These are phyloP conservation scores for Tanozyma kutaoensis DNA, from an alignment of 805 yeast species.

Conservation along the genomic window DNA sequence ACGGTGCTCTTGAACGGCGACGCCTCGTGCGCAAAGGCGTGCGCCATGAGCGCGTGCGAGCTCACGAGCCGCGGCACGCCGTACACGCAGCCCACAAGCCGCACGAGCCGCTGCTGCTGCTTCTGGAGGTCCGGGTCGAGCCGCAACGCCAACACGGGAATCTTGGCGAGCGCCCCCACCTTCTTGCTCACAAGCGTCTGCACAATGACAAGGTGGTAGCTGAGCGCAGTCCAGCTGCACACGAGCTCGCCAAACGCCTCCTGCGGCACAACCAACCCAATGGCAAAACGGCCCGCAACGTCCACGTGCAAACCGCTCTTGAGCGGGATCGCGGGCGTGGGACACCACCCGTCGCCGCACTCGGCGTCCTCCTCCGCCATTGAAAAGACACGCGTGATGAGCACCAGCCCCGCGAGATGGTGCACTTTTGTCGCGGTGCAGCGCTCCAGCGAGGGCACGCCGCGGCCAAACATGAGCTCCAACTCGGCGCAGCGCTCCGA, in stretches of 20 bases:
- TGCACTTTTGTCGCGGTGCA: conserved; percentile 34
- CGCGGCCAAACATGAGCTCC: conserved; percentile 45
- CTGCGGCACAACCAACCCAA: conserved; percentile 27
- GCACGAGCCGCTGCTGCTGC: conserved; percentile 21
- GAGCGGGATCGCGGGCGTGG: background rate
- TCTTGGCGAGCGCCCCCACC: conserved; percentile 5
- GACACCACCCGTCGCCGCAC: conserved; percentile 1
- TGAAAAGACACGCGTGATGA: conserved; percentile 33
- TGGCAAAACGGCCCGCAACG: conserved; percentile 14
- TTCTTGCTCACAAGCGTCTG: conserved; percentile 27
- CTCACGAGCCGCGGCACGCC: conserved; percentile 35
- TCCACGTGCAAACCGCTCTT: conserved; percentile 12
- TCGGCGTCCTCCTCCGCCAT: conserved; percentile 11
- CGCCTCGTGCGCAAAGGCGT: conserved; percentile 3
- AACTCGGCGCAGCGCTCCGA: conserved; percentile 18
- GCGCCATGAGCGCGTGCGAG: conserved; percentile 21
- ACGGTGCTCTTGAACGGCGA: conserved; percentile 21
- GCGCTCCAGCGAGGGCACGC: conserved; percentile 35
- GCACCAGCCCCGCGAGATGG: conserved; percentile 30
- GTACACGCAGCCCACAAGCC: conserved; percentile 22
- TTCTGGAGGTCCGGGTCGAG: conserved; percentile 28
- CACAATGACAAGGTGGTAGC: conserved; percentile 22
- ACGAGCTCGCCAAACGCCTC: conserved; percentile 25
- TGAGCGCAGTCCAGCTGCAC: conserved; percentile 36
- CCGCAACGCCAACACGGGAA: conserved; percentile 17